Evolutionary conservation across 306 rosid species (phyloP).

Genomic region (Pyrus bretschneideri): DNA sequence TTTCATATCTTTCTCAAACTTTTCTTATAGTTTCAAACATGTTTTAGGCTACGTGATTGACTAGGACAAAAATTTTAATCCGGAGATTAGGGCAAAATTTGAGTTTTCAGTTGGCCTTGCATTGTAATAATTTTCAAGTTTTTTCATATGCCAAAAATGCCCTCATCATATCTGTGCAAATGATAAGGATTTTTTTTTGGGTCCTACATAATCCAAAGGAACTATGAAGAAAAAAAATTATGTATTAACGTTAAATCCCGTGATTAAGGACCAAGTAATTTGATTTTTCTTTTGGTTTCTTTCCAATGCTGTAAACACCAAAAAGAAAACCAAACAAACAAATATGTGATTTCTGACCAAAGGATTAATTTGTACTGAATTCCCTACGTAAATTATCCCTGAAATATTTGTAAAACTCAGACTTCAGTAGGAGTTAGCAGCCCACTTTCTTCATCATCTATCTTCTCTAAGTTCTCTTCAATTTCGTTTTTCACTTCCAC

Average conservation of each 20-base stretch:
- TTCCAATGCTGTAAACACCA: conserved; percentile 1
- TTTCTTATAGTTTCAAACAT: too few relatives aligned
- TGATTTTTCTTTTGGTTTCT: not conserved
- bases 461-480: not conserved
- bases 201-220: not conserved
- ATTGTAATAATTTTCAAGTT: not conserved
- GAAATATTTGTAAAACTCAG: conserved; percentile 13
- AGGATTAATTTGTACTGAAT: conserved; percentile 8
- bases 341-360: conserved; percentile 5
- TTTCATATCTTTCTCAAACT: too few relatives aligned
- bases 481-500: conserved; percentile 3
- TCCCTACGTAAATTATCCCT: conserved; percentile 3
- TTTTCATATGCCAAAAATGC: not conserved
- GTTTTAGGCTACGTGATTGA: not conserved
- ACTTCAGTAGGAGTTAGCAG: conserved; percentile 29
- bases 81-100: not conserved
- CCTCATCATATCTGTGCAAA: not conserved
- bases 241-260: conserved; percentile 5
- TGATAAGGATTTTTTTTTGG: not conserved
- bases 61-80: not conserved
- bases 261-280: not conserved
- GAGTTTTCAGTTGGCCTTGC: not conserved
- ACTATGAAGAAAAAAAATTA: not conserved
- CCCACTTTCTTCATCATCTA: conserved; percentile 45
- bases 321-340: not conserved